Base-by-base conservation (phyloP, 2,329 filamentous ascomycete genomes). In the Nannizziopsis barbatae region DNA sequence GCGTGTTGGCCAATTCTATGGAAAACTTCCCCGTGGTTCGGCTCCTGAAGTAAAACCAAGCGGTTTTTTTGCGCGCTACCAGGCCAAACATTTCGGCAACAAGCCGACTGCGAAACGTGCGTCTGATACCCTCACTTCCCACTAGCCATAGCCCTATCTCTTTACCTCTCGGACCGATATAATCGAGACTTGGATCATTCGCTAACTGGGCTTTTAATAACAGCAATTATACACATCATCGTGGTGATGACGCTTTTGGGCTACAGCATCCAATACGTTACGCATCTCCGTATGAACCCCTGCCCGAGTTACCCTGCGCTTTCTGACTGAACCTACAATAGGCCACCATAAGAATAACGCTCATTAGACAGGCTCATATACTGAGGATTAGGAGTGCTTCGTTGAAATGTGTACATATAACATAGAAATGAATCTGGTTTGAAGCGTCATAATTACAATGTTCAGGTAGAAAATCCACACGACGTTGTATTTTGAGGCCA, bases 321-420 rank as follows among this genome's bases (percentile, higher is more conserved):
- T 30, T 39, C 42, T 22, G 2, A 15, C 32, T 51, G 46, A 40
- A 37, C 15, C 46, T 20, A 5, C 40, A 46, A 47, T 60, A 98
- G 92, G 92, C 63, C 90, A 98, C 81, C 90, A 96, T 85, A 98
- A 98, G 86, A 96, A 98, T 84, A 93, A 98, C 72, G 86, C 87
- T 62, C 92, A 98, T 78, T 98, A 93, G 22, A 27, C 4, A 75
- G 17, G 12, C 15, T 20, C 1, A 35, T 30, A 32, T 31, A 7
- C 36, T 31, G 35, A 42, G 49, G 51, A 43, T 53, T 51, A 50
- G 47, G 49, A 31, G 54, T 50, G 46, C 51, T 54, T 54, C 46
- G 47, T 42, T 57, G 58, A 58, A 57, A 59, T 59, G 57, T 68
- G 65, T 68, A 68, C 61, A 69, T 66, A 68, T 62, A 61, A 57